Conservation (phyloP, 345 rosid species). For the Mercurialis annua region DNA sequence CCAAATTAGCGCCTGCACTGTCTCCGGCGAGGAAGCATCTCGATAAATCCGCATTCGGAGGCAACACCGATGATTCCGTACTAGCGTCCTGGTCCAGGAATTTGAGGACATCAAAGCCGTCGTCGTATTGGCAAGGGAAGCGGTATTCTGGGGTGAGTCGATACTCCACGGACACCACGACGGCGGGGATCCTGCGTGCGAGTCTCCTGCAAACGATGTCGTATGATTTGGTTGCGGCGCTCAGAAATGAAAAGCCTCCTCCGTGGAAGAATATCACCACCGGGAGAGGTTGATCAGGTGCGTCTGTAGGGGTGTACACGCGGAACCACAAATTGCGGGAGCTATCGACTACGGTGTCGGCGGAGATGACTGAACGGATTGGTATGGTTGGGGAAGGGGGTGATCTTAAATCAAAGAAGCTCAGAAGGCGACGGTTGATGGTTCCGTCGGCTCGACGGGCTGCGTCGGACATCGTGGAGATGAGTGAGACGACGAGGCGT, state of each 20-base stretch:
- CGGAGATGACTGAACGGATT: slow-evolving; percentile 40
- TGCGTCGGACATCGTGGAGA: slow-evolving; percentile 38
- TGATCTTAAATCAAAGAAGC: slow-evolving; percentile 45
- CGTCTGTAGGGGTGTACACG: slow-evolving; percentile 38
- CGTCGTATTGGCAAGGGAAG: slow-evolving; percentile 73
- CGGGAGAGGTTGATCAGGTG: slow-evolving; percentile 36
- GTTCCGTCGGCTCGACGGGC: slow-evolving; percentile 53
- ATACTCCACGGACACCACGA: slow-evolving; percentile 70
- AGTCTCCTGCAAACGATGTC: slow-evolving; percentile 63
- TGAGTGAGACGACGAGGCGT: slow-evolving; percentile 36
- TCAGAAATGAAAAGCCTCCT: slow-evolving; percentile 71
- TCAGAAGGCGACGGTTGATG: slow-evolving; percentile 56
- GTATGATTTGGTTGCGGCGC: slow-evolving; percentile 47
- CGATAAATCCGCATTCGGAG: slow-evolving; percentile 52
- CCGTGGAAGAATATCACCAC: slow-evolving; percentile 80
- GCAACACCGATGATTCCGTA: slow-evolving; percentile 31
- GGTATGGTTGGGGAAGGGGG: slow-evolving; percentile 45
- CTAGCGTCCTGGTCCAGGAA: slow-evolving; percentile 42
- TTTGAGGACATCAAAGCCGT: slow-evolving; percentile 60
- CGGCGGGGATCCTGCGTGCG: slow-evolving; percentile 48
- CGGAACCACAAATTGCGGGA: slow-evolving; percentile 80
- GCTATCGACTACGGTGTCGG: slow-evolving; percentile 55
- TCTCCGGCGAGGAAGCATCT: slow-evolving; percentile 70
- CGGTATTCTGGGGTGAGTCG: slow-evolving; percentile 73
- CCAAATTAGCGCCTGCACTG: slow-evolving; percentile 78